Evolutionary conservation across 2,329 filamentous ascomycete species (phyloP).

Genomic region (Phoma sp.): DNA sequence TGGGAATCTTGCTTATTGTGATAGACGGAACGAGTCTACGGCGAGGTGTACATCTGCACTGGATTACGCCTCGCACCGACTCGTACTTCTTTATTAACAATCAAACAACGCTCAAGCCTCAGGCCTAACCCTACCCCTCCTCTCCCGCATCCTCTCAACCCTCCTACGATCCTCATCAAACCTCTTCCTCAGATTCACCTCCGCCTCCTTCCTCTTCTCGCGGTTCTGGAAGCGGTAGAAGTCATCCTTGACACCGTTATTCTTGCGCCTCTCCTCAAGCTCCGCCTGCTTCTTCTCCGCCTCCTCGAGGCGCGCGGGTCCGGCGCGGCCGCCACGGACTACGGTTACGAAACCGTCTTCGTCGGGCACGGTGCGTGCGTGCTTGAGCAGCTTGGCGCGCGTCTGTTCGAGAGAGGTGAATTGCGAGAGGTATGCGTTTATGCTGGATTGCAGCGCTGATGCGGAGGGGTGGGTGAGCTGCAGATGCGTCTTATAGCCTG

Average conservation of each 20-base stretch:
- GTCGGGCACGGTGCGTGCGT: constrained; percentile 79
- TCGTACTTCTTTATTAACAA: too few species aligned
- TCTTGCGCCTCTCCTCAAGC: constrained; percentile 63
- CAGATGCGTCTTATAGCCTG: constrained; percentile 69
- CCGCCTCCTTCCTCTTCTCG: constrained; percentile 78
- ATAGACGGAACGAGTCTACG: too few species aligned
- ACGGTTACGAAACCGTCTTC: constrained; percentile 97
- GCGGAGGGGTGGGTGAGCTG: constrained; percentile 73
- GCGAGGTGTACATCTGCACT: too few species aligned
- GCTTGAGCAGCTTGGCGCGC: constrained; percentile 66
- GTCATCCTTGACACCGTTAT: constrained; percentile 63
- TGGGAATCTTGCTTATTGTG: too few species aligned
- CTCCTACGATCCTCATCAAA: constrained; percentile 80
- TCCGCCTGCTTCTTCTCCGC: constrained; percentile 62
- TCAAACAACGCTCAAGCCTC: constrained; percentile 25
- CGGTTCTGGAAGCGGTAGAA: constrained; percentile 87
- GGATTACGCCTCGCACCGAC: too few species aligned
- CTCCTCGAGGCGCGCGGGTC: constrained; percentile 76
- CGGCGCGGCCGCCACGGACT: constrained; percentile 71
- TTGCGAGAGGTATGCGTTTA: constrained; percentile 86
- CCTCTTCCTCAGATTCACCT: constrained; percentile 69
- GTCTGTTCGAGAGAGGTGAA: constrained; percentile 73
- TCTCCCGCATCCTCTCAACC: constrained; percentile 72
- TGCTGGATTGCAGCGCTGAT: constrained; percentile 69
- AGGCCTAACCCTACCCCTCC: constrained; percentile 53